These are phyloP conservation scores for Yarrowia osloensis DNA, from an alignment of 805 yeast species.

Conservation along the genomic window DNA sequence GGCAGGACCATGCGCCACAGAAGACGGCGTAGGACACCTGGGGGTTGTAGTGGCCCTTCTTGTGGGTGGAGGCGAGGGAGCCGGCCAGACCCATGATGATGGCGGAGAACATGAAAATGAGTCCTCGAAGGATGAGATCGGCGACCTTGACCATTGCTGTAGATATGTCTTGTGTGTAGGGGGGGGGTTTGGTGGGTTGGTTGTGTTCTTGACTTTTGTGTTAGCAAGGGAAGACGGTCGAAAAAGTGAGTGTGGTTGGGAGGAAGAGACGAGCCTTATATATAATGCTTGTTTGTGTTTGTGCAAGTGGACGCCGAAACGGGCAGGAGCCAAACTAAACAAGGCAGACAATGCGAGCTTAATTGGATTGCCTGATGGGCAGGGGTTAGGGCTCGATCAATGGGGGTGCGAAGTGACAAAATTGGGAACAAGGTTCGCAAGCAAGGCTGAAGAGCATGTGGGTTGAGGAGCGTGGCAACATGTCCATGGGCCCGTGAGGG, in stretches of 20 bases:
- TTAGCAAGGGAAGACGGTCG: constrained; percentile 43
- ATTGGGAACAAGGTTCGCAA: constrained; percentile 20
- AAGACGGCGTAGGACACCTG: constrained; percentile 89
- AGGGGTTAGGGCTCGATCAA: constrained; percentile 4
- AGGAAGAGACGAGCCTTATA: constrained; percentile 1
- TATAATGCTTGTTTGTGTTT: constrained; percentile 26
- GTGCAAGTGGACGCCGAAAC: constrained; percentile 26
- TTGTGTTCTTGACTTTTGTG: constrained; percentile 10
- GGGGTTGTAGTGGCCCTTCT: constrained; percentile 54
- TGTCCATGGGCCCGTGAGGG: too few species aligned
- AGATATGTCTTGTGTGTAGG: neutral
- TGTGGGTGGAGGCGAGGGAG: constrained; percentile 63
- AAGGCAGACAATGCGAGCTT: constrained; percentile 28
- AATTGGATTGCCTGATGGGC: constrained; percentile 29
- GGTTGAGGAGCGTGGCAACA: too few species aligned
- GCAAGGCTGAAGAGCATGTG: neutral
- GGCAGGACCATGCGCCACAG: constrained; percentile 81
- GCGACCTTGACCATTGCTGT: constrained; percentile 42
- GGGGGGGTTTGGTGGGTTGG: neutral
- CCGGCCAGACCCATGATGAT: constrained; percentile 86
- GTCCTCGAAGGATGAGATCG: constrained; percentile 71
- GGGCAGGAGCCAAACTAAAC: constrained; percentile 30
- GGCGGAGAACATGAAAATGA: constrained; percentile 74
- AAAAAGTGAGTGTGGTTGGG: constrained; percentile 42
- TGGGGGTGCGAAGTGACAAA: constrained; percentile 11